A percentile compares a stretch with the other conserved stretches of the same genome.
These are phyloP conservation scores for Puccinia brachypodii DNA, from an alignment of 1,284 basidiomycete genomes.

Conservation along the genomic window DNA sequence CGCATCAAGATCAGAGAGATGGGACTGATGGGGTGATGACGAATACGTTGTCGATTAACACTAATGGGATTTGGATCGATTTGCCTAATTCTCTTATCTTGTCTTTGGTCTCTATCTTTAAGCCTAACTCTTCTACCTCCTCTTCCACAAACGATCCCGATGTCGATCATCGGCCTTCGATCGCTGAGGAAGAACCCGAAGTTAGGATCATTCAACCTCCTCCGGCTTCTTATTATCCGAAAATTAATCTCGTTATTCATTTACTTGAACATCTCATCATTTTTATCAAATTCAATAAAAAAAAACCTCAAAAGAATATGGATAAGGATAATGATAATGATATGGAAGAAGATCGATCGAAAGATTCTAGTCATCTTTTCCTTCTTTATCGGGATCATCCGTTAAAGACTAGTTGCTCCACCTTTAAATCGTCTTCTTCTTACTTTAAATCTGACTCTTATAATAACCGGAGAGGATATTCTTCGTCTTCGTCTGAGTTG, in stretches of 20 bases:
- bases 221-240: background rate
- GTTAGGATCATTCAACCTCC: background rate
- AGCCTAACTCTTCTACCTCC: background rate
- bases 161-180: background rate
- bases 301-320: background rate
- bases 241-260: constrained; percentile 21
- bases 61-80: constrained; percentile 12
- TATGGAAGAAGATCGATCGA: background rate
- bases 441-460: background rate
- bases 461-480: background rate
- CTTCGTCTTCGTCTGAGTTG: background rate
- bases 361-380: background rate
- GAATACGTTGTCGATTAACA: background rate
- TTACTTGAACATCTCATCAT: constrained; percentile 19
- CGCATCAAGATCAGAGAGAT: background rate
- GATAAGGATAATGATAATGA: background rate
- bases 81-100: background rate
- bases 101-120: background rate
- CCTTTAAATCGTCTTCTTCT: background rate
- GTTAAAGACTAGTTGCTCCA: background rate
- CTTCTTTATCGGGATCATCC: background rate
- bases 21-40: background rate
- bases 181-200: background rate
- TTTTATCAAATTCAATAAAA: background rate
- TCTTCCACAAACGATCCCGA: background rate